Base-by-base conservation (phyloP, 805 yeast genomes). In the Tetrapisispora phaffii region DNA sequence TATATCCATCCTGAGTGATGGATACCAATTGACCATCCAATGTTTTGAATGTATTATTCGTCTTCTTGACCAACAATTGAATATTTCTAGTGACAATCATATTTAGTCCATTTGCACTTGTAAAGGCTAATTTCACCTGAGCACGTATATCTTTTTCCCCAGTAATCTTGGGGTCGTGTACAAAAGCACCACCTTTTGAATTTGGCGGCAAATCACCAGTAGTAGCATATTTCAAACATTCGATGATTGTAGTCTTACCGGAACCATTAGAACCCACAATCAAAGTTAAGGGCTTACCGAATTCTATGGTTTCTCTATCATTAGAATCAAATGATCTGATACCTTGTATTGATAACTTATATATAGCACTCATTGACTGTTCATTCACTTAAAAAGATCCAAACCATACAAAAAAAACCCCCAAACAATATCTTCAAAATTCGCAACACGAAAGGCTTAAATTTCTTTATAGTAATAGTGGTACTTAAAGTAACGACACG, bases 121-220 rank as follows among this genome's bases (percentile, higher is more conserved):
- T 76, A 57, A 88, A 89, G 0, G 94, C 95, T 45, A 93, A 68
- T 55, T 88, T 90, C 44, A 93, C 87, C 59, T 89, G 97, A 0
- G 96, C 98, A 46, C 79, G 74, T 2, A 90, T 93, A 50, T 79
- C 82, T 44, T 79, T 77, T 38, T 85, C 80, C 38, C 85, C 84
- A 4, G 80, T 74, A 47, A 86, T 72, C 47, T 81, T 79, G 0
- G 98, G 97, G 67, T 93, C 98, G 57, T 88, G 93, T 7, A 93
- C 76, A 61, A 93, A 93, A 1, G 97, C 97, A 8, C 97, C 97
- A 43, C 95, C 95, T 60, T 85, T 88, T 37, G 89, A 80, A 57
- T 90, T 89, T 0, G 98, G 98, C 1, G 99, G 99, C 47, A 89
- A 68, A 57, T 84, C 93, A 9, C 97, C 97, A 0, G 98, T 90